Evolutionary conservation across 2,329 filamentous ascomycete genomes (phyloP).

Genomic region (Falciphora oryzae): DNA sequence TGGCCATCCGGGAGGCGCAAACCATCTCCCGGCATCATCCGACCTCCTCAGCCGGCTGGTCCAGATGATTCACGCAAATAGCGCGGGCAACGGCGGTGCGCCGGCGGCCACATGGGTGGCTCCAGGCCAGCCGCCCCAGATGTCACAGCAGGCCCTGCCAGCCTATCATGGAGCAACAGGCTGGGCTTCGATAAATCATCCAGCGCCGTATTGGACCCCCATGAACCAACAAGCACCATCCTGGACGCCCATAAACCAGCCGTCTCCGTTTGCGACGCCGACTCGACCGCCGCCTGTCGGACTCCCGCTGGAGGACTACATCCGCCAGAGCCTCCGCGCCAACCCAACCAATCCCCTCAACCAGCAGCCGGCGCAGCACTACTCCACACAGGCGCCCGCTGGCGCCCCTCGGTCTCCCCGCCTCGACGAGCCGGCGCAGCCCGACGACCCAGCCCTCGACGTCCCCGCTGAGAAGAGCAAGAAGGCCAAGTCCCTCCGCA

Average conservation of each 20-base stretch:
- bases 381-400: not conserved
- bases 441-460: not conserved
- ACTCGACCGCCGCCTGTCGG: not conserved
- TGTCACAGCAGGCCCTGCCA: not conserved
- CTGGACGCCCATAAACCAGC: not conserved
- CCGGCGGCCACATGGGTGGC: not conserved
- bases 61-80: not conserved
- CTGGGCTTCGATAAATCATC: not conserved
- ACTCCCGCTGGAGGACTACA: not conserved
- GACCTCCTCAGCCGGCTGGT: not conserved
- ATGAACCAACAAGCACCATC: too few species aligned
- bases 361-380: not conserved
- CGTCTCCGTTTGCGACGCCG: not conserved
- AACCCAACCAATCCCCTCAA: not conserved
- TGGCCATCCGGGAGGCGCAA: not conserved
- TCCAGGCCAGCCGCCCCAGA: not conserved
- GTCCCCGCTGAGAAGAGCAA: not conserved
- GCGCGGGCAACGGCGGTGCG: not conserved
- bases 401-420: not conserved
- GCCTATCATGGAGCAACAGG: not conserved
- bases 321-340: not conserved
- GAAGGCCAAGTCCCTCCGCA: slow-evolving; percentile 2
- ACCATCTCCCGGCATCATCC: not conserved
- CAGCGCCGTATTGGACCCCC: not conserved
- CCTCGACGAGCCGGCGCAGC: not conserved